Evolutionary conservation across 2,329 filamentous ascomycete species (phyloP), one percentile per base, ranked within the genome.

Genomic region (Colletotrichum eremochloae): DNA sequence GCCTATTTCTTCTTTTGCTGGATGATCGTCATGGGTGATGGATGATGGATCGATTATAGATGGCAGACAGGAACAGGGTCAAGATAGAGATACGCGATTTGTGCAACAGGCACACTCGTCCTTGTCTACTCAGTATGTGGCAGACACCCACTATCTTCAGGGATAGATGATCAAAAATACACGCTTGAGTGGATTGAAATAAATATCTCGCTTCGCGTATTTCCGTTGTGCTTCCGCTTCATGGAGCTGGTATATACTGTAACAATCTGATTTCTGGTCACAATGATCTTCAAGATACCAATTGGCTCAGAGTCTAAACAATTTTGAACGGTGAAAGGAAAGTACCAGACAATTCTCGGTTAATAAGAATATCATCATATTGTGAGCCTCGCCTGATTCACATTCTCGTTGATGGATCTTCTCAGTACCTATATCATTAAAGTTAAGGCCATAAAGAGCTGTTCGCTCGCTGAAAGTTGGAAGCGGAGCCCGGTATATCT

Each of bases 111-210:
- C 58, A 69, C 69, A 33, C 53, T 57, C 53, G 56, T 33, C 62
- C 5, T 64, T 29, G 33, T 63, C 48, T 65, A 65, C 66, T 72
- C 60, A n/a, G 33, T 46, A 64, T 61, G 60, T 61, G 14, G 38
- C 33, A 40, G 46, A 70, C 66, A 46, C 33, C 42, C 42, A n/a
- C n/a, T 48, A 24, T 36, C 48, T 40, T 63, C 52, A 53, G 24
- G 46, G 61, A 63, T 53, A 72, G 44, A 38, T 72, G 56, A 53
- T 58, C 38, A 31, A 33, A 29, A 72, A 64, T 72, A 68, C 58
- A 72, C 15, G 40, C 66, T 69, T 61, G 53, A 65, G 53, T 69
- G 65, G 61, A 64, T 64, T 44, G n/a, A 18, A n/a, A 33, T 14
- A 14, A 31, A 15, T 15, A 33, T 53, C 33, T 36, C 36, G 20